Conservation (phyloP, 2,329 filamentous ascomycete species). For the Hypoxylon sp. region DNA sequence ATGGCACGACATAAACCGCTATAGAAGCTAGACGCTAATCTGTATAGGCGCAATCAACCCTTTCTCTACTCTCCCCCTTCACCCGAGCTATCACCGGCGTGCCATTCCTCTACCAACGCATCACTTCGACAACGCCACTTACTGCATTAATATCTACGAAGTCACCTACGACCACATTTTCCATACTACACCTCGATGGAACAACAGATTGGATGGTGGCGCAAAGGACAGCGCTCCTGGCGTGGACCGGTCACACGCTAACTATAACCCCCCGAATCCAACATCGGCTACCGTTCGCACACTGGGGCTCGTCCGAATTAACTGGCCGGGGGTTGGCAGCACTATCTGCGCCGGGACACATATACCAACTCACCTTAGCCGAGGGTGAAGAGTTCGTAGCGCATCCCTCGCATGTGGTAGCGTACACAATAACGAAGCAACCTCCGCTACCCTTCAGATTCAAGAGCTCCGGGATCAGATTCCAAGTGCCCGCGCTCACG, state of each 20-base stretch:
- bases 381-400: slow-evolving; percentile 91
- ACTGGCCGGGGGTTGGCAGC: slow-evolving; percentile 91
- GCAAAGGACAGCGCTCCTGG: slow-evolving; percentile 89
- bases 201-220: slow-evolving; percentile 95
- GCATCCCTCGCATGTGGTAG: slow-evolving; percentile 91
- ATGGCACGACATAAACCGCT: not conserved
- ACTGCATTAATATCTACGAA: slow-evolving; percentile 91
- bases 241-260: slow-evolving; percentile 95
- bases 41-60: slow-evolving; percentile 83
- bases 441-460: slow-evolving; percentile 89
- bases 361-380: slow-evolving; percentile 86
- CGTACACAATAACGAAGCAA: slow-evolving; percentile 83
- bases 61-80: slow-evolving; percentile 88
- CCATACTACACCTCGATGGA: slow-evolving; percentile 90
- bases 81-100: slow-evolving; percentile 85
- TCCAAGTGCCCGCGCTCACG: slow-evolving; percentile 83
- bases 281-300: slow-evolving; percentile 79
- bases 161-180: slow-evolving; percentile 87
- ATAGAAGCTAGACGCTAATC: slow-evolving; percentile 22
- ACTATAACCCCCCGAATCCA: slow-evolving; percentile 82
- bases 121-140: slow-evolving; percentile 88
- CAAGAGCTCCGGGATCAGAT: slow-evolving; percentile 79
- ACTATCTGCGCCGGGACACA: slow-evolving; percentile 86
- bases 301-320: slow-evolving; percentile 92
- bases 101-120: slow-evolving; percentile 93